Base-by-base conservation (phyloP, 2,329 filamentous ascomycete species). In the Cladosporium sp. region DNA sequence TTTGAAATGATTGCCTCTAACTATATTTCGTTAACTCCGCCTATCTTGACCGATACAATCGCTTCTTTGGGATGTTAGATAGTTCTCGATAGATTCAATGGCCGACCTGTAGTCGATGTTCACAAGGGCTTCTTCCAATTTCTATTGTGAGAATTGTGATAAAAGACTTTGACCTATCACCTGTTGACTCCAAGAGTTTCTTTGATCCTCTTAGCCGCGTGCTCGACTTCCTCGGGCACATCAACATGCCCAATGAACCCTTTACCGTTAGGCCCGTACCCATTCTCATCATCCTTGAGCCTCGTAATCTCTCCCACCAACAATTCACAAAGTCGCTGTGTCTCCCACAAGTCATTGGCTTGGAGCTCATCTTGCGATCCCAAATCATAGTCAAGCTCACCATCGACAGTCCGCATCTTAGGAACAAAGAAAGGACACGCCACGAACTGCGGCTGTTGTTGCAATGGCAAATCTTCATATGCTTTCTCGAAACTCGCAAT, bases 201-300 rank as follows among this genome's bases (percentile, higher is more conserved):
- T 12, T 25, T 51, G 10, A 57, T 17, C 8, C 36, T 51, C 17
- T 32, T 35, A 1, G 55, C 55, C 15, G 75, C 73, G 8, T 50
- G 58, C 51, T 75, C 69, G 13, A 77, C 68, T 3, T 69, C 64
- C 2, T 36, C 53, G 0, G 75, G 74, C 42, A 79, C 64, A 61
- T 76, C 71, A 13, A 78, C 74, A 66, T 78, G 75, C 6, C 63
- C 61, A 58, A 79, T 78, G 54, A 77, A 79, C 0, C 68, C 70
- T 36, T 71, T 74, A 2, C 77, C 77, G 10, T 60, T 67, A 0
- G 77, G 77, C 8, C 77, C 77, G 66, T 79, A 79, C 1, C 75
- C 75, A 9, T 70, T 56, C 37, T 66, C 61, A 60, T 78, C 72
- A 60, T 78, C 76, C 42, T 74, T 67, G 49, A 79, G 49, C 28